These are phyloP conservation scores for Sugiyamaella castrensis DNA, from an alignment of 1,139 yeast species.

Conservation along the genomic window DNA sequence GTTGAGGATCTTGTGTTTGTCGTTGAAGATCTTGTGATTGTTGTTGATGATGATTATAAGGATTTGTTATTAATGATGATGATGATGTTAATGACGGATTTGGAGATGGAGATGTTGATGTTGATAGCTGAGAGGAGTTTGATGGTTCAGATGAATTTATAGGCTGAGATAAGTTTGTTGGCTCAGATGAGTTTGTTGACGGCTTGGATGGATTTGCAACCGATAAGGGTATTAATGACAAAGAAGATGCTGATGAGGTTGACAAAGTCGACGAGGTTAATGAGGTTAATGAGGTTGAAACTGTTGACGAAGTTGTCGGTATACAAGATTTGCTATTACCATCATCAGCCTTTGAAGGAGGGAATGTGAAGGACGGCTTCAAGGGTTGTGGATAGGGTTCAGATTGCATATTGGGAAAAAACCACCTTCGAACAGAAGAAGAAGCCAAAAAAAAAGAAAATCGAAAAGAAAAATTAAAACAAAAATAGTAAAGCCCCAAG, in stretches of 20 bases:
- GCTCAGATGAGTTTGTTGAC: background rate
- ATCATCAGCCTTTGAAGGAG: constrained; percentile 12
- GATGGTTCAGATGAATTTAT: too few relatives aligned
- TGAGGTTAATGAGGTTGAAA: background rate
- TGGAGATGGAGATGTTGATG: too few relatives aligned
- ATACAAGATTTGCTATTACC: constrained; percentile 1
- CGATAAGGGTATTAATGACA: background rate
- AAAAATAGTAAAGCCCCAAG: background rate
- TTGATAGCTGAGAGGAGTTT: too few relatives aligned
- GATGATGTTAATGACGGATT: too few relatives aligned
- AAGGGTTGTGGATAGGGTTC: constrained; percentile 16
- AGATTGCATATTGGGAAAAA: constrained; percentile 5
- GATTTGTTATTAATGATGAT: too few relatives aligned
- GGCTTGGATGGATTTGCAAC: background rate
- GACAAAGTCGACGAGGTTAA: background rate
- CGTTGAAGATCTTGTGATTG: too few relatives aligned
- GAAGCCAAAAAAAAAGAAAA: background rate
- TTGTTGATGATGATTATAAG: too few relatives aligned
- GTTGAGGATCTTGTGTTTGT: background rate
- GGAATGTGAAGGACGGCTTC: constrained; percentile 14
- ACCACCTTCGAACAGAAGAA: background rate
- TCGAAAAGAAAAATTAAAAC: background rate
- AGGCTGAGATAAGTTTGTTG: too few relatives aligned
- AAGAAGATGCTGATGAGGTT: background rate
- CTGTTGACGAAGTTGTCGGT: background rate